Evolutionary conservation across 192 early-diverging fungal genomes (phyloP).

Genomic region (Dispira parvispora): DNA sequence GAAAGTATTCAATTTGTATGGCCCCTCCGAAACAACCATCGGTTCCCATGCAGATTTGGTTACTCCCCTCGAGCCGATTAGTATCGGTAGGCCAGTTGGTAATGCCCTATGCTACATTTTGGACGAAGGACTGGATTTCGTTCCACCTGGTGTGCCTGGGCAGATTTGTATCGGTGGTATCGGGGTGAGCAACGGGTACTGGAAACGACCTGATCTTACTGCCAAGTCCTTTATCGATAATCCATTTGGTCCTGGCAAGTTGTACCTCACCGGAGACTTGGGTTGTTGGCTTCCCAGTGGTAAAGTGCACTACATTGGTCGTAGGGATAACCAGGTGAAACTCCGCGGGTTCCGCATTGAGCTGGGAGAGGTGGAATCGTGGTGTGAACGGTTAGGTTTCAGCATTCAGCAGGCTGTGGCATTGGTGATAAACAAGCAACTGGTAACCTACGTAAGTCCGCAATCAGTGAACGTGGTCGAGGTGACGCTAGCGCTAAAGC

Average conservation of each 20-base stretch:
- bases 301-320: constrained; percentile 35
- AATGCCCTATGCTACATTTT: background rate
- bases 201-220: background rate
- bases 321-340: constrained; percentile 49
- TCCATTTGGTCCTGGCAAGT: constrained; percentile 9
- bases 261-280: constrained; percentile 49
- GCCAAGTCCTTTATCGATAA: constrained; percentile 3
- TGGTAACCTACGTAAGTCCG: constrained; percentile 40
- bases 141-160: background rate
- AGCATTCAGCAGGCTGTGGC: constrained; percentile 18
- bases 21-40: background rate
- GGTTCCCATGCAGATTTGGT: background rate
- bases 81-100: background rate
- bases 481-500: constrained; percentile 30
- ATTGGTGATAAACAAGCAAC: constrained; percentile 29
- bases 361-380: constrained; percentile 44
- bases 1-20: background rate
- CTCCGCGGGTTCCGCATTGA: constrained; percentile 52
- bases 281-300: constrained; percentile 39
- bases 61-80: background rate
- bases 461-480: constrained; percentile 5
- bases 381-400: constrained; percentile 26
- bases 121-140: background rate
- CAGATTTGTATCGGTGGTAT: constrained; percentile 4
- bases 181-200: constrained; percentile 4